Base-by-base conservation (phyloP, 306 rosid species). In the Trifolium repens region DNA sequence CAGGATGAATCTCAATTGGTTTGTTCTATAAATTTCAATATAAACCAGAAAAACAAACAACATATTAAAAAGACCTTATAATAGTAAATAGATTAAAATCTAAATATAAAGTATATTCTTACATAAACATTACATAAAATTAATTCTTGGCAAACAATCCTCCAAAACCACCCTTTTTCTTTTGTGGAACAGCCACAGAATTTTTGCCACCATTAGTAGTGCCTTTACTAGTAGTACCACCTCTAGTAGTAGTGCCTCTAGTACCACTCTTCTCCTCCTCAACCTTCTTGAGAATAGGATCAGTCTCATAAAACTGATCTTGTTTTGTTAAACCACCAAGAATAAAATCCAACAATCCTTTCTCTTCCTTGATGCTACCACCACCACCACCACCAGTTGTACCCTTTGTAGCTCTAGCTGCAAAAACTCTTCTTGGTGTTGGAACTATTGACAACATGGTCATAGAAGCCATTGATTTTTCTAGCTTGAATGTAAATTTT, bases 381-480 rank as follows among this genome's bases (percentile, higher is more conserved):
- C 35, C 62, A 9, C 52, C 52, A 44, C 35, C 62, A 9, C 49
- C 50, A 44, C 37, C 63, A 58, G 39, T 4, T 2, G 81, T 81
- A 11, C 83, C 88, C 79, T 89, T 89, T 67, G 85, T 78, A 0
- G 81, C 86, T 3, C 87, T 84, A 4, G 90, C 88, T 0, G 87
- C 91, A 72, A 71, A 88, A 1, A 88, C 87, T 65, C 91, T 81
- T 1, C 71, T 72, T 9, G 80, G 74, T 19, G 81, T 78, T 19
- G 89, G 87, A 72, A 87, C 80, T 64, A 88, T 88, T 46, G 85
- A 75, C 4, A 15, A 34, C 84, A 88, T 82, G 59, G 86, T 68
- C 24, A 91, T 27, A n/a, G 93, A 89, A 70, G 96, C 94, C 97
- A 91, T 91, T n/a, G 88, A 91, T 89, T 10, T 32, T 80, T 24